These are phyloP conservation scores for Grosmannia huntii DNA, from an alignment of 2,329 filamentous ascomycete genomes.

Conservation along the genomic window DNA sequence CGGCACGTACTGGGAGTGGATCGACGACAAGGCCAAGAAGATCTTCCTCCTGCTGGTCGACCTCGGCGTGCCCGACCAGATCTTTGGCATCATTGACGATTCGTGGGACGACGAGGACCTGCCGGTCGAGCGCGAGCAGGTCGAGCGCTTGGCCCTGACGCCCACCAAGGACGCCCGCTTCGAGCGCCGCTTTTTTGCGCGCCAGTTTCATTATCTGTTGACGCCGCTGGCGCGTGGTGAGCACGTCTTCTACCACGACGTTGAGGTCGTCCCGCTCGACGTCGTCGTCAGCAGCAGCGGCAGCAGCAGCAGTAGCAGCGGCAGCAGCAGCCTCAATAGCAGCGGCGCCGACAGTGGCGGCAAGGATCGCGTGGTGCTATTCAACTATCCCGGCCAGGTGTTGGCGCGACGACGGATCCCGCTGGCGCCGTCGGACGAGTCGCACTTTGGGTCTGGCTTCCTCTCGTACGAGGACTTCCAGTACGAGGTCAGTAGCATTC, in stretches of 20 bases:
- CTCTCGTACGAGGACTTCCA: conserved; percentile 43
- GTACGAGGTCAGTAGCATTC: conserved; percentile 46
- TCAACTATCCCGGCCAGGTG: conserved; percentile 42
- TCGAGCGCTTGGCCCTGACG: conserved; percentile 49
- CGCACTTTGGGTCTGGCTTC: conserved; percentile 23
- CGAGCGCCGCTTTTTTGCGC: conserved; percentile 56
- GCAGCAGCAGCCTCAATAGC: conserved; percentile 37
- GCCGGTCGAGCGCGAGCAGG: conserved; percentile 52
- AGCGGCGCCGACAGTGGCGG: conserved; percentile 18
- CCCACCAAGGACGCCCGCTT: conserved; percentile 45
- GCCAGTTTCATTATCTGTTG: conserved; percentile 60
- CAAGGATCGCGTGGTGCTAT: conserved; percentile 49
- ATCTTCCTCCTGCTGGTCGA: conserved; percentile 62
- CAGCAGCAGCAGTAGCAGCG: neutral
- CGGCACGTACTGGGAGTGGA: conserved; percentile 69
- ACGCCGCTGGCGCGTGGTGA: conserved; percentile 46
- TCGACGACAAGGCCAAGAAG: conserved; percentile 53
- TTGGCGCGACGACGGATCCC: conserved; percentile 47
- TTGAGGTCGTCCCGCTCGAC: conserved; percentile 58
- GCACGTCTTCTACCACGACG: conserved; percentile 48
- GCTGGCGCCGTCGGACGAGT: conserved; percentile 24
- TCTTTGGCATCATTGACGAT: conserved; percentile 62
- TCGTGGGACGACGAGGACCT: conserved; percentile 68
- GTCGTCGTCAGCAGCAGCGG: conserved; percentile 38
- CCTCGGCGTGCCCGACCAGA: conserved; percentile 57